Percentiles rank a stretch among this genome's conserved stretches.
phyloP scores from a whole-genome alignment of 2,329 filamentous ascomycete species.

The Aspergillus sp. region DNA sequence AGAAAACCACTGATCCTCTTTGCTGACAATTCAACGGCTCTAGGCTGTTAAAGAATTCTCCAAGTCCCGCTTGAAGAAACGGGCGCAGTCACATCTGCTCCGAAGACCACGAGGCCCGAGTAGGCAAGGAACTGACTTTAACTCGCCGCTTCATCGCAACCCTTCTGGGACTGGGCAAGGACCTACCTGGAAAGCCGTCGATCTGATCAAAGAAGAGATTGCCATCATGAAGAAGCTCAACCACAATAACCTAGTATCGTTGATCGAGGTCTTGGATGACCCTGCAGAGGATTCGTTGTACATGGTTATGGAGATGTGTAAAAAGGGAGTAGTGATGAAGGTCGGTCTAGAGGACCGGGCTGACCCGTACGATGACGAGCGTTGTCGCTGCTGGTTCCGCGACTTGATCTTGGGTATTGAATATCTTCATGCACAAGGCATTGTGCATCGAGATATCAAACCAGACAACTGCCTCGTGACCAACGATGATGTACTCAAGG shows the following conservation, averaged over 20 bases:
- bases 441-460: slow-evolving; percentile 96
- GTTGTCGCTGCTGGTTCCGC: slow-evolving; percentile 84
- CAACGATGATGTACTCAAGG: slow-evolving; percentile 85
- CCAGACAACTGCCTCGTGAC: slow-evolving; percentile 91
- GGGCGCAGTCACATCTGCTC: slow-evolving; percentile 81
- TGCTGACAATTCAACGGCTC: not conserved
- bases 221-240: slow-evolving; percentile 99
- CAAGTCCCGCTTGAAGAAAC: slow-evolving; percentile 79
- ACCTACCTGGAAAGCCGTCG: slow-evolving; percentile 62
- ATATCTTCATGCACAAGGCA: slow-evolving; percentile 88
- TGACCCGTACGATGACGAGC: slow-evolving; percentile 72
- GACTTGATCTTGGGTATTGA: slow-evolving; percentile 93
- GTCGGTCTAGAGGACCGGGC: slow-evolving; percentile 78
- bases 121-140: slow-evolving; percentile 51
- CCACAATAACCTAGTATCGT: slow-evolving; percentile 83
- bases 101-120: slow-evolving; percentile 51
- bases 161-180: slow-evolving; percentile 45
- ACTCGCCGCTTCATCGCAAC: slow-evolving; percentile 56
- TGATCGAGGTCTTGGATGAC: slow-evolving; percentile 93
- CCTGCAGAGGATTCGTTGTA: slow-evolving; percentile 92
- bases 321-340: slow-evolving; percentile 95
- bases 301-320: slow-evolving; percentile 99
- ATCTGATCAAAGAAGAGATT: slow-evolving; percentile 89
- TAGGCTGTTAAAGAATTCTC: slow-evolving; percentile 97
- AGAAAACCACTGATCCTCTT: not conserved